A percentile compares a stretch with the other conserved stretches of the same genome.
These are phyloP conservation scores for Phaseolus coccineus DNA, from an alignment of 331 rosid genomes.

Conservation along the genomic window DNA sequence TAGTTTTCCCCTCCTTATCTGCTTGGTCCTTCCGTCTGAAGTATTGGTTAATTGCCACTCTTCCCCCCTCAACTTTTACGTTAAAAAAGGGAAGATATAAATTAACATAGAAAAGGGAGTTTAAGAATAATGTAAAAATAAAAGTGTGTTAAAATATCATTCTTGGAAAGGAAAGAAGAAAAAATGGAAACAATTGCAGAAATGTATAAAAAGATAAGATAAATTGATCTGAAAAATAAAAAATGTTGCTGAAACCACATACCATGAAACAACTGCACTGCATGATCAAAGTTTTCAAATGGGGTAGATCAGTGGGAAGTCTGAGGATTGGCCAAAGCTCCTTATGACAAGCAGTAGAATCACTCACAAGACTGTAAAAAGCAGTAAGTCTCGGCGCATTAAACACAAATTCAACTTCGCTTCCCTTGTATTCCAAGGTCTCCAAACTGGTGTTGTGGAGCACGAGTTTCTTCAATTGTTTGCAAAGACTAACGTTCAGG, in stretches of 20 bases:
- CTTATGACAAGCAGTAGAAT: background rate
- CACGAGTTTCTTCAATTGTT: constrained; percentile 29
- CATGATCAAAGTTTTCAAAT: constrained; percentile 39
- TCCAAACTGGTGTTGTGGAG: constrained; percentile 35
- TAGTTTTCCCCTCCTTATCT: background rate
- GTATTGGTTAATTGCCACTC: background rate
- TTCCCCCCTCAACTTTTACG: background rate
- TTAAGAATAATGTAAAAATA: background rate
- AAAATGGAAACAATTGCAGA: background rate
- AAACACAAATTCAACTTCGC: constrained; percentile 20
- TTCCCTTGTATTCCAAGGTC: constrained; percentile 48
- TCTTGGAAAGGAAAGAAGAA: background rate
- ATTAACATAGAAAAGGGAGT: background rate
- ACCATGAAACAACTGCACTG: constrained; percentile 42
- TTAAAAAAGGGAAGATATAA: too few species aligned
- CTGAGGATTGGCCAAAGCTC: constrained; percentile 14
- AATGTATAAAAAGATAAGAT: background rate
- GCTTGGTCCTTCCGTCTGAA: background rate
- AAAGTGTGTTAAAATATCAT: background rate
- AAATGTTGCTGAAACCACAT: background rate
- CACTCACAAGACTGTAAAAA: constrained; percentile 10
- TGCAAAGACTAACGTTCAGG: constrained; percentile 45
- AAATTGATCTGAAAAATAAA: background rate
- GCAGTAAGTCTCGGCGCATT: constrained; percentile 38
- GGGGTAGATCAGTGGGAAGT: constrained; percentile 40